phyloP scores from a whole-genome alignment of 2,329 filamentous ascomycete species.

The Arthroderma uncinatum region DNA sequence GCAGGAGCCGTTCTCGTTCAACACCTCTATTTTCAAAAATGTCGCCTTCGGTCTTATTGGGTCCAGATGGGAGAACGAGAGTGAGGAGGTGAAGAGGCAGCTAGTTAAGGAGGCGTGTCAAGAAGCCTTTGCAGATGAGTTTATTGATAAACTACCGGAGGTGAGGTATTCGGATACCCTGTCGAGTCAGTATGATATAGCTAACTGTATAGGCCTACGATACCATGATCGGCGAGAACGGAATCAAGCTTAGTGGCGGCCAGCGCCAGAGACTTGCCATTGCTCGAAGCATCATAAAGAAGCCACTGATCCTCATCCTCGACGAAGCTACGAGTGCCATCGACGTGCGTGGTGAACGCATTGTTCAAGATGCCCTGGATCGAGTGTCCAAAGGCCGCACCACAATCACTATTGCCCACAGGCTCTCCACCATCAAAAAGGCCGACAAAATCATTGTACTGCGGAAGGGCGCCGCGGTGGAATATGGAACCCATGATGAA shows the following conservation, averaged over 20 bases:
- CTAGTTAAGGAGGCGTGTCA: constrained; percentile 51
- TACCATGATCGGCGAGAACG: constrained; percentile 64
- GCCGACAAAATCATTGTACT: constrained; percentile 72
- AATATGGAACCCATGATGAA: constrained; percentile 64
- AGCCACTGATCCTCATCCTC: constrained; percentile 56
- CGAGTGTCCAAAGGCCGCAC: constrained; percentile 51
- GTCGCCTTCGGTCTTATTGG: constrained; percentile 47
- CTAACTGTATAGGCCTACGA: constrained; percentile 48
- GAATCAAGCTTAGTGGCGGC: constrained; percentile 69
- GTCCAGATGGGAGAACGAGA: constrained; percentile 26
- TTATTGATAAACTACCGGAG: constrained; percentile 51
- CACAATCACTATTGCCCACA: constrained; percentile 67
- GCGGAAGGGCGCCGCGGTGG: constrained; percentile 57
- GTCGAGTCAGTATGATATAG: neutral
- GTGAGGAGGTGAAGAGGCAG: constrained; percentile 33
- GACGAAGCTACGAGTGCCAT: constrained; percentile 67
- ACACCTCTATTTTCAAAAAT: constrained; percentile 53
- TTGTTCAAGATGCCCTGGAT: constrained; percentile 46
- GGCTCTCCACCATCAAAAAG: constrained; percentile 60
- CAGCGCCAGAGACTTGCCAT: constrained; percentile 76
- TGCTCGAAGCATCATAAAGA: constrained; percentile 56
- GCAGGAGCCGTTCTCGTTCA: constrained; percentile 59
- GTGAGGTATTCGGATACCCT: constrained; percentile 11
- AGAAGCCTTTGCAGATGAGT: constrained; percentile 59
- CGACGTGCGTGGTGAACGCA: constrained; percentile 44